These are phyloP conservation scores for Blastocystis sp. DNA, from an alignment of 352 stramenopile species.

Conservation along the genomic window DNA sequence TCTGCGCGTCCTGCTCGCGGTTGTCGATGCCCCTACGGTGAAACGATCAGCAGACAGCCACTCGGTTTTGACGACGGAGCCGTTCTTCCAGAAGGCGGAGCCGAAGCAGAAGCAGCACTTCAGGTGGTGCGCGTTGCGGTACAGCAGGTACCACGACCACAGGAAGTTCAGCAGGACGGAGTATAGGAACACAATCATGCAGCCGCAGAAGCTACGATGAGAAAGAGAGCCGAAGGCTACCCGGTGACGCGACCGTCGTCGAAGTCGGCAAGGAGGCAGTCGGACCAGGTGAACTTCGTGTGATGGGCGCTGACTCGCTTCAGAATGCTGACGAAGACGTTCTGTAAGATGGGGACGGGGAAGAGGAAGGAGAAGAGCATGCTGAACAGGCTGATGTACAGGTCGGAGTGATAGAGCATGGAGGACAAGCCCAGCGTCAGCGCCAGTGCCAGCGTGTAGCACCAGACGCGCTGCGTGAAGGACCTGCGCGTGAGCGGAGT, in stretches of 20 bases:
- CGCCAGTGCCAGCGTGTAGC: neutral
- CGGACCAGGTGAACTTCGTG: neutral
- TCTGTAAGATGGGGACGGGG: neutral
- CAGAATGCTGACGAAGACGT: neutral
- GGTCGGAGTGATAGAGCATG: neutral
- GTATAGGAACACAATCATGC: neutral
- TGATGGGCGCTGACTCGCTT: neutral
- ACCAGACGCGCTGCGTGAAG: neutral
- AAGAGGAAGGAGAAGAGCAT: neutral
- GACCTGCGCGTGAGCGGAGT: neutral
- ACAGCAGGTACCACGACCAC: constrained; percentile 29
- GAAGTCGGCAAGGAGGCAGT: neutral
- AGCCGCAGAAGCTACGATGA: neutral
- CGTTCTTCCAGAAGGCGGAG: neutral
- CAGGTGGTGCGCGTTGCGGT: neutral
- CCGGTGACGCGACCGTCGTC: neutral
- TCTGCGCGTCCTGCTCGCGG: constrained; percentile 13
- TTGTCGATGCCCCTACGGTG: neutral
- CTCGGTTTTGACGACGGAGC: neutral
- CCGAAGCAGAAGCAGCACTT: constrained; percentile 31
- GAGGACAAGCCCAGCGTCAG: too few relatives aligned
- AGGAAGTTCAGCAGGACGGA: neutral
- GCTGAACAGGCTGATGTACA: neutral
- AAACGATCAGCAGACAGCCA: neutral
- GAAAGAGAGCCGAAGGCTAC: neutral